A percentile compares a stretch with the other conserved stretches of the same genome.
Evolutionary conservation across 345 rosid genomes (phyloP).

Genomic region (Ceriops decandra): DNA sequence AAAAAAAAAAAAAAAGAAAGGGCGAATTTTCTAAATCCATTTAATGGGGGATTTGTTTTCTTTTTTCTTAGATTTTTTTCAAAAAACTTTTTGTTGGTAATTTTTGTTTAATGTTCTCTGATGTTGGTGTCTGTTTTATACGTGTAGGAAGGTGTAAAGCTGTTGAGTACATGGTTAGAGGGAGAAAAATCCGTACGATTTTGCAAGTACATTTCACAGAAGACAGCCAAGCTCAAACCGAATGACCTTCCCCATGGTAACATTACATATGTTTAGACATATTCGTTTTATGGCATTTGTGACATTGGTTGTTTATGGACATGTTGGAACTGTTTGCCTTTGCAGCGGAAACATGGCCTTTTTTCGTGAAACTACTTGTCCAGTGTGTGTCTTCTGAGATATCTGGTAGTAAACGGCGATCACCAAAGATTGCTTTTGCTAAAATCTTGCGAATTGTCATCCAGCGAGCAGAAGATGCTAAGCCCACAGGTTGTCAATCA

Average conservation of each 20-base stretch:
- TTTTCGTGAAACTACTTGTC: constrained; percentile 55
- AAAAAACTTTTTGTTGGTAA: neutral
- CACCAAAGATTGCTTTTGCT: constrained; percentile 58
- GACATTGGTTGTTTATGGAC: constrained; percentile 5
- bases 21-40: too few species aligned
- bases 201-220: constrained; percentile 63
- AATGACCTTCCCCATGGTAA: constrained; percentile 76
- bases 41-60: too few species aligned
- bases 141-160: constrained; percentile 74
- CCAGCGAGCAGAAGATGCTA: constrained; percentile 67
- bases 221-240: constrained; percentile 55
- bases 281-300: neutral
- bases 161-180: constrained; percentile 75
- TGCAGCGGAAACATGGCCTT: constrained; percentile 94
- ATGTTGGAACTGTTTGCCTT: constrained; percentile 24
- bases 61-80: too few species aligned
- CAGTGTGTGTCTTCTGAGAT: constrained; percentile 72
- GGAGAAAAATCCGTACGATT: constrained; percentile 58
- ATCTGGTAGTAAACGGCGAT: constrained; percentile 62
- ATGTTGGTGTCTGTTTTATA: neutral
- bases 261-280: constrained; percentile 10
- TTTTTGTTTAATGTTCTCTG: too few species aligned
- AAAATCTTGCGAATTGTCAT: constrained; percentile 63
- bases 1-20: too few species aligned
- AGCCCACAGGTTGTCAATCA: constrained; percentile 50